A percentile compares a stretch with the other conserved stretches of the same genome.
These are phyloP conservation scores for Talaromyces proteolyticus DNA, from an alignment of 495 filamentous ascomycete genomes.

Conservation along the genomic window DNA sequence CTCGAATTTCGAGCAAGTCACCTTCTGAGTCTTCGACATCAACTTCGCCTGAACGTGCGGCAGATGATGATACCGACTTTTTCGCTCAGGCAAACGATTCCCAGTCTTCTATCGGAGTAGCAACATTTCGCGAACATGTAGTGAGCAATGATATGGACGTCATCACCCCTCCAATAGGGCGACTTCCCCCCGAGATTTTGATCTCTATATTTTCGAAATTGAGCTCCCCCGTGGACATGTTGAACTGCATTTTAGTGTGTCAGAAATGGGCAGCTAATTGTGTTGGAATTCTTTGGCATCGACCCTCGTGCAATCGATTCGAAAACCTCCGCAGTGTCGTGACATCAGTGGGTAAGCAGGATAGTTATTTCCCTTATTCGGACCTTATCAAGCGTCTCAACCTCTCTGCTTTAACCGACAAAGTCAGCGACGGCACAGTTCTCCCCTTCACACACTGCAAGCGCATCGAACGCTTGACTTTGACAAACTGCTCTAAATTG, in stretches of 20 bases:
- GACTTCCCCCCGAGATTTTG: slow-evolving; percentile 87
- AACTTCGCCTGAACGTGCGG: slow-evolving; percentile 75
- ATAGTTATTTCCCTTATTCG: slow-evolving; percentile 78
- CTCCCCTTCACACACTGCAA: slow-evolving; percentile 78
- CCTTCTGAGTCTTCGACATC: slow-evolving; percentile 64
- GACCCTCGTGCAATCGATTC: slow-evolving; percentile 86
- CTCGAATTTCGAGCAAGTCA: slow-evolving; percentile 40
- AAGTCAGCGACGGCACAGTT: slow-evolving; percentile 87
- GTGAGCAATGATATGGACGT: slow-evolving; percentile 50
- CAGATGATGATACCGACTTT: slow-evolving; percentile 91
- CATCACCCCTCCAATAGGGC: slow-evolving; percentile 64
- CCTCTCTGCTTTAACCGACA: slow-evolving; percentile 65
- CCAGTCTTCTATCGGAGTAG: slow-evolving; percentile 78
- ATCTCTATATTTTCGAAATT: slow-evolving; percentile 90
- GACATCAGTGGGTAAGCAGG: slow-evolving; percentile 57
- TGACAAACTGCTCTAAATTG: slow-evolving; percentile 83
- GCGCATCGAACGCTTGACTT: slow-evolving; percentile 85
- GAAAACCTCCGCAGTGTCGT: slow-evolving; percentile 70
- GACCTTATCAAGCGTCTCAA: slow-evolving; percentile 89
- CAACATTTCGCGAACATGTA: slow-evolving; percentile 65
- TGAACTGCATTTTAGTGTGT: slow-evolving; percentile 86
- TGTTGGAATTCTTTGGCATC: slow-evolving; percentile 92
- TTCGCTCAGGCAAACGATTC: slow-evolving; percentile 84
- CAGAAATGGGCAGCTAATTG: slow-evolving; percentile 89
- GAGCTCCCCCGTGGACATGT: slow-evolving; percentile 63